These are phyloP conservation scores for Diutina scorzettiae DNA, from an alignment of 1,139 yeast species.

Conservation along the genomic window DNA sequence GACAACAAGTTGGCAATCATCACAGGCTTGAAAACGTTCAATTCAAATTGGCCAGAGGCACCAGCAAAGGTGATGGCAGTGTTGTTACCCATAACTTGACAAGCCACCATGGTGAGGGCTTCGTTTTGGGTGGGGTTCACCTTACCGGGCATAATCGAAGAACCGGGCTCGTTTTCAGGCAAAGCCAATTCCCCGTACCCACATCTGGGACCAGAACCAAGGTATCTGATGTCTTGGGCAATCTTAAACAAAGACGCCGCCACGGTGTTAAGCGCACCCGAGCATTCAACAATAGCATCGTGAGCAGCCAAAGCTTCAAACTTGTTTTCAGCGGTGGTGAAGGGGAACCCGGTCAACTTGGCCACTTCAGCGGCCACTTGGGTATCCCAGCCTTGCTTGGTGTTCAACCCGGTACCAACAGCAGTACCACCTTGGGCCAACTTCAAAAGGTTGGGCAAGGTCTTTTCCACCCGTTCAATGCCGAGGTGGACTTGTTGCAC, in stretches of 20 bases:
- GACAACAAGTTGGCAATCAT: constrained; percentile 82
- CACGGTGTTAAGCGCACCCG: constrained; percentile 93
- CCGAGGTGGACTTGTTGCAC: constrained; percentile 89
- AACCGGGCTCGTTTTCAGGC: constrained; percentile 99
- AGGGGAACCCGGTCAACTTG: constrained; percentile 74
- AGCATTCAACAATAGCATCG: constrained; percentile 94
- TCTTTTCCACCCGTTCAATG: constrained; percentile 68
- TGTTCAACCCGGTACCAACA: constrained; percentile 96
- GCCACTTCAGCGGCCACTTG: constrained; percentile 73
- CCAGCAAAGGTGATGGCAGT: constrained; percentile 93
- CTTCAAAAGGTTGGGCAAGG: constrained; percentile 63
- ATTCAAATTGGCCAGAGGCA: constrained; percentile 96
- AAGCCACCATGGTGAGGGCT: constrained; percentile 96
- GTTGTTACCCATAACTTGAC: constrained; percentile 96
- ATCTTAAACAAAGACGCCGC: constrained; percentile 91
- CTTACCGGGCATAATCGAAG: constrained; percentile 98
- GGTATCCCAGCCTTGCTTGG: constrained; percentile 78
- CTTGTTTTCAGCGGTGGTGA: constrained; percentile 94
- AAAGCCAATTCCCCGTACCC: constrained; percentile 93
- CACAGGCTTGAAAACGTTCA: constrained; percentile 96
- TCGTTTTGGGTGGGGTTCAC: constrained; percentile 99
- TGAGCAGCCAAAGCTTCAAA: constrained; percentile 98
- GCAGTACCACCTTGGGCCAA: constrained; percentile 99
- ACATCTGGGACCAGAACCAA: constrained; percentile 98
- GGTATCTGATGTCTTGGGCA: constrained; percentile 94